A percentile compares a stretch with the other conserved stretches of the same genome.
Conservation (phyloP, 2,329 filamentous ascomycete species). For the Fusarium austroafricanum region DNA sequence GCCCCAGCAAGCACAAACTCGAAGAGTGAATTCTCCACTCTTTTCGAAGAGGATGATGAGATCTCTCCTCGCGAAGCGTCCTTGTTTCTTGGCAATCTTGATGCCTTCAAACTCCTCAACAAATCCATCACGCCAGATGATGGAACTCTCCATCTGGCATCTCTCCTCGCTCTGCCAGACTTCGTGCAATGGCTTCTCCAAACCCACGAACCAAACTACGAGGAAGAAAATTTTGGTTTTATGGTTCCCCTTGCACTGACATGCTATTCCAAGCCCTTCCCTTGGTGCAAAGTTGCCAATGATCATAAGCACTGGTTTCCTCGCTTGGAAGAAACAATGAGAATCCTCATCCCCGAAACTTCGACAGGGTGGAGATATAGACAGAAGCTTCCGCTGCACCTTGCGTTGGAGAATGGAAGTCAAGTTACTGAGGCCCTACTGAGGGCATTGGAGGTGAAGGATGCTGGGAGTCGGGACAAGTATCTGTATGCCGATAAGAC, state of each 20-base stretch:
- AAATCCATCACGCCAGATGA: background rate
- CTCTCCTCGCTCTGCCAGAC: constrained; percentile 7
- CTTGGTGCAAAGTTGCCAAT: constrained; percentile 20
- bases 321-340: constrained; percentile 15
- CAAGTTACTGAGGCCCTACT: constrained; percentile 11
- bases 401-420: constrained; percentile 19
- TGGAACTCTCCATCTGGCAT: constrained; percentile 21
- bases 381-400: constrained; percentile 8
- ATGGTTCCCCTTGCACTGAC: constrained; percentile 18
- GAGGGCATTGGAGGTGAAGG: background rate
- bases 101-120: constrained; percentile 9
- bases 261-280: constrained; percentile 13
- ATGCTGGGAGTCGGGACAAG: background rate
- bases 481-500: constrained; percentile 25
- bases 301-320: constrained; percentile 7
- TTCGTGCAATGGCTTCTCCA: constrained; percentile 18
- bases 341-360: constrained; percentile 12
- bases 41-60: constrained; percentile 26
- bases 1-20: constrained; percentile 3
- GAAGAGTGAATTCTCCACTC: constrained; percentile 8
- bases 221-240: constrained; percentile 22
- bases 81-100: constrained; percentile 13
- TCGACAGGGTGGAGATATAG: constrained; percentile 6
- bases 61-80: constrained; percentile 16
- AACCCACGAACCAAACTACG: constrained; percentile 20